Base-by-base conservation (phyloP, 2,329 filamentous ascomycete species). In the Aspergillus eucalypticola region DNA sequence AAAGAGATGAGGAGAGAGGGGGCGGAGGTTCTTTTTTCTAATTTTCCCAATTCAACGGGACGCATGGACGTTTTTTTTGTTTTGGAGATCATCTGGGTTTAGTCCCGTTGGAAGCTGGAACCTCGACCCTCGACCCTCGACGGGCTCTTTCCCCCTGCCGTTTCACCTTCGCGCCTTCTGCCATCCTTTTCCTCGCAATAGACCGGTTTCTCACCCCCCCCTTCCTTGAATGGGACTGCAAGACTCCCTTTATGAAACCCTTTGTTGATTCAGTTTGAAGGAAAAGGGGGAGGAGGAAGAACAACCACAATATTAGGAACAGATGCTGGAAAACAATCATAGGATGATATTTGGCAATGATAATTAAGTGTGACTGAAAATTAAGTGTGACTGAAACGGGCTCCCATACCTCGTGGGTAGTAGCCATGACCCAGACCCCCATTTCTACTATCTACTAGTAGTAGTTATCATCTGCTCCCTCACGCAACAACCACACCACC, bases 21-120 rank as follows among this genome's bases (percentile, higher is more conserved):
- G 38, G 39, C 39, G 53, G 53, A 19, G 35, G 15, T 29, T 32
- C 39, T 44, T 55, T 55, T 55, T 55, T 55, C 41, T 53, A 48
- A 48, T 38, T 56, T 29, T 54, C 48, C 49, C 41, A 32, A 35
- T 42, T 53, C 39, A 60, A 60, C 58, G 35, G 58, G 58, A 60
- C 35, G 52, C 58, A 41, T 60, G 53, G 58, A 56, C 52, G 52
- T 60, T 60, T 60, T 59, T 41, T 60, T 42, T 59, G 23, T 10
- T 46, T 54, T 23, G 52, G 42, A 48, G 52, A 59, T 59, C 58
- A 55, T 59, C 52, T 21, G 58, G 58, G 32, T 60, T 44, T 60
- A 60, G 58, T 60, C 32, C 58, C 35, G 19, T 42, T 54, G 23
- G 49, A 27, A 32, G 17, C 49, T 38, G 25, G 29, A 32, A 32